Conservation (phyloP, 306 rosid genomes). For the Abrus precatorius region DNA sequence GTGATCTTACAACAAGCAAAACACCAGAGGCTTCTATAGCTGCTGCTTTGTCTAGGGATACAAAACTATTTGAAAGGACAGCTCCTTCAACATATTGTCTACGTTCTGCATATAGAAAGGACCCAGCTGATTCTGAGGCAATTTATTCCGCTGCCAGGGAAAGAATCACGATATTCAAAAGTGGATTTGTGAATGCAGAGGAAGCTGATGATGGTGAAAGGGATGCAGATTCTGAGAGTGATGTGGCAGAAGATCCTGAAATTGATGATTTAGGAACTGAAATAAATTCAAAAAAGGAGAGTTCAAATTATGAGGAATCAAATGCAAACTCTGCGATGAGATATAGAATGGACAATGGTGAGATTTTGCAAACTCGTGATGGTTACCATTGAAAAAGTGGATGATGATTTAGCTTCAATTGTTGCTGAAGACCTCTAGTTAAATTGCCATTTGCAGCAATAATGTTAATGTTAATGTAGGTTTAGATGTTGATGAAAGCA, state of each 20-base stretch:
- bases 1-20: slow-evolving; percentile 86
- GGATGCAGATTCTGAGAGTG: slow-evolving; percentile 80
- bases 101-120: slow-evolving; percentile 74
- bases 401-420: slow-evolving; percentile 45
- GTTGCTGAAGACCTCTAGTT: slow-evolving; percentile 46
- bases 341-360: slow-evolving; percentile 44
- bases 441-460: slow-evolving; percentile 48
- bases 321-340: slow-evolving; percentile 43
- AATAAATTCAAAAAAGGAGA: slow-evolving; percentile 48
- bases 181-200: slow-evolving; percentile 62
- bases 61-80: slow-evolving; percentile 85
- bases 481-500: slow-evolving; percentile 65
- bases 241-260: slow-evolving; percentile 69
- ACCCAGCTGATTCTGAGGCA: slow-evolving; percentile 70
- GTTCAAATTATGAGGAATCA: slow-evolving; percentile 45
- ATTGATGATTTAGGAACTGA: slow-evolving; percentile 66
- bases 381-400: slow-evolving; percentile 45
- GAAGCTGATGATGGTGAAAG: slow-evolving; percentile 73
- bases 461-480: slow-evolving; percentile 48
- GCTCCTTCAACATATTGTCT: slow-evolving; percentile 88
- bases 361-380: slow-evolving; percentile 50
- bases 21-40: slow-evolving; percentile 84
- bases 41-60: slow-evolving; percentile 85
- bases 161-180: slow-evolving; percentile 64
- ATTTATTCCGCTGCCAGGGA: slow-evolving; percentile 76